Evolutionary conservation across 805 yeast genomes (phyloP).

Genomic region (Blastobotrys americana): DNA sequence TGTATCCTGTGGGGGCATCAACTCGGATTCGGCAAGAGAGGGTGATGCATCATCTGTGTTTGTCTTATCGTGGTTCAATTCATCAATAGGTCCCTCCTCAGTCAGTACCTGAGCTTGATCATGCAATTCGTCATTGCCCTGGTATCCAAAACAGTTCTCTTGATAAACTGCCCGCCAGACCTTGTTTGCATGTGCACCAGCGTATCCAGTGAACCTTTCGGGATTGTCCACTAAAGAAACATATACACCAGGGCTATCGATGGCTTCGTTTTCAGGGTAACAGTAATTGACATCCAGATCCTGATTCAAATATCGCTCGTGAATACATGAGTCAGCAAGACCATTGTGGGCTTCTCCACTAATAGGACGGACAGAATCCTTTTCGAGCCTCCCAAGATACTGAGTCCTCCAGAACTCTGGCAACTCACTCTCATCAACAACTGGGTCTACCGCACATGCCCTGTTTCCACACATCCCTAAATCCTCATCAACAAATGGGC

Average conservation of each 20-base stretch:
- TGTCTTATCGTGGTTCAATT: neutral
- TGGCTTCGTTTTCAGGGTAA: conserved; percentile 36
- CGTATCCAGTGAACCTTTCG: conserved; percentile 93
- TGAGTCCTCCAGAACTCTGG: conserved; percentile 72
- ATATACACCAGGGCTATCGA: conserved; percentile 45
- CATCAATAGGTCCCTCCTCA: too few species aligned
- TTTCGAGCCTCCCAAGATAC: conserved; percentile 49
- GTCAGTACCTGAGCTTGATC: neutral
- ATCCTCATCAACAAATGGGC: conserved; percentile 80
- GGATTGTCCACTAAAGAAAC: conserved; percentile 86
- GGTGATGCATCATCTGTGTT: neutral
- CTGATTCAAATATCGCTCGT: conserved; percentile 20
- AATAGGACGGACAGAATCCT: conserved; percentile 28
- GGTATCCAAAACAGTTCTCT: conserved; percentile 74
- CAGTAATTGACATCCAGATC: conserved; percentile 34
- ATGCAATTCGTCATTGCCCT: conserved; percentile 19
- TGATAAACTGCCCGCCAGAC: conserved; percentile 91
- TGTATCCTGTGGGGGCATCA: too few species aligned
- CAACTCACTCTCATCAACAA: conserved; percentile 62
- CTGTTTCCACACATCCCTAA: conserved; percentile 78
- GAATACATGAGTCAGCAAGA: conserved; percentile 9
- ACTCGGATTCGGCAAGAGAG: neutral
- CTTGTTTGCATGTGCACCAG: conserved; percentile 84
- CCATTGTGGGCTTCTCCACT: neutral
- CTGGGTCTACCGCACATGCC: conserved; percentile 83